Conservation (phyloP, 768 basidiomycete species). For the Daedaleopsis sinensis region DNA sequence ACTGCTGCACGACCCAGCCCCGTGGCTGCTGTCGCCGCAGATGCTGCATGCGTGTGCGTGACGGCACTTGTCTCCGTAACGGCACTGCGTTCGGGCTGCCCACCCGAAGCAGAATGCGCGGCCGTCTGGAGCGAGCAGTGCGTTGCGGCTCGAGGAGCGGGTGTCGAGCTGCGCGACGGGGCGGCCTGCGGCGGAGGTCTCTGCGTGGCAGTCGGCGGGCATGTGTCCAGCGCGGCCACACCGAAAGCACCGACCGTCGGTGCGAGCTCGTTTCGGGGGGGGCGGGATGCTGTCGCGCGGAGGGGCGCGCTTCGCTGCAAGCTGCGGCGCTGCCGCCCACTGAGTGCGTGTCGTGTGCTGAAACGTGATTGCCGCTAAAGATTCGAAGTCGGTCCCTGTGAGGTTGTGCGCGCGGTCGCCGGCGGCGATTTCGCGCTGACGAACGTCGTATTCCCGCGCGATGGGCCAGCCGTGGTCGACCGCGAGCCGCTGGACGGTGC, state of each 20-base stretch:
- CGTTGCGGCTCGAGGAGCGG: conserved; percentile 14
- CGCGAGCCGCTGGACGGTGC: background rate
- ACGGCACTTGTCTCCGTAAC: conserved; percentile 23
- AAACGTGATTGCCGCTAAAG: too few species aligned
- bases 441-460: background rate
- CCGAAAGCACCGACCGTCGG: conserved; percentile 28
- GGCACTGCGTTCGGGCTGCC: conserved; percentile 23
- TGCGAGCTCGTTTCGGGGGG: too few species aligned
- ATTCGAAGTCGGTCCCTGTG: background rate
- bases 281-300: too few species aligned
- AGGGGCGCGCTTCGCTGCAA: too few species aligned
- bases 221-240: conserved; percentile 31
- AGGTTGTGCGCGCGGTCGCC: background rate
- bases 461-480: background rate
- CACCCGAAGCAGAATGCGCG: conserved; percentile 34
- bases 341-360: too few species aligned
- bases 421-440: background rate
- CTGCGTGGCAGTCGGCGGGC: conserved; percentile 26
- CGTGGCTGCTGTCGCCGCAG: conserved; percentile 32
- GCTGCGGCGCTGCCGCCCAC: too few species aligned
- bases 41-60: conserved; percentile 36
- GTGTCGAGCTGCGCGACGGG: conserved; percentile 17
- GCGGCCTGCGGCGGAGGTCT: conserved; percentile 28
- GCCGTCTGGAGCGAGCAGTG: conserved; percentile 26
- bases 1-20: conserved; percentile 31